phyloP scores from a whole-genome alignment of 148 eudicot genomes.

The Heliosperma pusillum region DNA sequence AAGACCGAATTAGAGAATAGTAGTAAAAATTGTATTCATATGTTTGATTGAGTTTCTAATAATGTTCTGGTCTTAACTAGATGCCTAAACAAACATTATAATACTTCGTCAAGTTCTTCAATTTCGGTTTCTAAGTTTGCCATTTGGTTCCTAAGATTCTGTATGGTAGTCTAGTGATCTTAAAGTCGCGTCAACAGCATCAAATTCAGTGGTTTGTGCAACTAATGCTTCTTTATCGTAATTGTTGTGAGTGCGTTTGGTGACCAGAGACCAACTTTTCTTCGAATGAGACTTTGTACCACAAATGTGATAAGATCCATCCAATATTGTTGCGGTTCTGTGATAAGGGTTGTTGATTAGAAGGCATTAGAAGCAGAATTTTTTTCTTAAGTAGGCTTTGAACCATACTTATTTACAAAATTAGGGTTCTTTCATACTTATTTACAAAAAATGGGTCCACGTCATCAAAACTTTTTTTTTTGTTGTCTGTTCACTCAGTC shows the following conservation, averaged over 20 bases:
- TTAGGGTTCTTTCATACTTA: too few relatives aligned
- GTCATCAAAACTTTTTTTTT: too few relatives aligned
- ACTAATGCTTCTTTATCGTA: not conserved
- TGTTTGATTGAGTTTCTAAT: slow-evolving; percentile 30
- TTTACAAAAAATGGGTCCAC: too few relatives aligned
- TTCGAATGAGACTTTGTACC: not conserved
- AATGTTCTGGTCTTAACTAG: too few relatives aligned
- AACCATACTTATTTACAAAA: too few relatives aligned
- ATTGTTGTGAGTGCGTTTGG: not conserved
- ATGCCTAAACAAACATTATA: slow-evolving; percentile 40
- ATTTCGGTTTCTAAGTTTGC: slow-evolving; percentile 25
- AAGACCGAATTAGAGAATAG: too few relatives aligned
- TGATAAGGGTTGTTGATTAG: too few relatives aligned
- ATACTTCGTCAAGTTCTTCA: slow-evolving; percentile 34
- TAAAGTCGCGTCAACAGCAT: slow-evolving; percentile 18
- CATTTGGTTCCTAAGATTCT: slow-evolving; percentile 9
- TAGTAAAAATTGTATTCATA: too few relatives aligned
- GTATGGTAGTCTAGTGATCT: not conserved
- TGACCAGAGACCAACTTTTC: not conserved
- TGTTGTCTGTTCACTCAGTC: too few relatives aligned
- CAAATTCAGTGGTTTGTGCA: not conserved
- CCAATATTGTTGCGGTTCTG: too few relatives aligned
- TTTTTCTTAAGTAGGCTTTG: too few relatives aligned
- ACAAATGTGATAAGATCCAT: slow-evolving; percentile 5
- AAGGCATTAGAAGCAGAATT: too few relatives aligned